A percentile compares a stretch with the other conserved stretches of the same genome.
Conservation (phyloP, 2,329 filamentous ascomycete species). For the Zarea fungicola region DNA sequence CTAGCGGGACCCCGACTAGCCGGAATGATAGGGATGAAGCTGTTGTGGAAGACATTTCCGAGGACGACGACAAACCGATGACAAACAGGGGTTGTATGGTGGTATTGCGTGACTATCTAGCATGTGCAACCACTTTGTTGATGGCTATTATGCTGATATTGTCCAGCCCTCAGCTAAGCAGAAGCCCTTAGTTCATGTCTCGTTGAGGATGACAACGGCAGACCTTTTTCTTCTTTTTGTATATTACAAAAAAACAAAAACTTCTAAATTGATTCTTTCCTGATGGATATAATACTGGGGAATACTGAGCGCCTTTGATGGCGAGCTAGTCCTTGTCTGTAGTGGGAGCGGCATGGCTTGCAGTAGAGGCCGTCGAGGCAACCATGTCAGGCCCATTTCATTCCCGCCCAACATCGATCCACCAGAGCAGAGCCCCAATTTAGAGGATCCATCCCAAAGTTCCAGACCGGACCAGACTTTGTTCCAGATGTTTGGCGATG, state of each 20-base stretch:
- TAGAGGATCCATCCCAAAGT: constrained; percentile 5
- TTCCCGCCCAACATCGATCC: constrained; percentile 16
- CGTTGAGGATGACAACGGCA: too few relatives aligned
- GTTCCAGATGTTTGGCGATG: constrained; percentile 15
- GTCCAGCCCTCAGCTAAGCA: too few relatives aligned
- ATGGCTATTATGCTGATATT: too few relatives aligned
- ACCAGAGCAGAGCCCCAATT: constrained; percentile 12
- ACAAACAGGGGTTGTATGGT: too few relatives aligned
- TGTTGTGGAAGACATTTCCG: background rate
- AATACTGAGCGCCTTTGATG: constrained; percentile 7
- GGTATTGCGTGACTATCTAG: too few relatives aligned
- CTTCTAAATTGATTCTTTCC: too few relatives aligned
- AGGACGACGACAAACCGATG: too few relatives aligned
- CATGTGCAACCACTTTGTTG: too few relatives aligned
- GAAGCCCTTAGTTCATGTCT: too few relatives aligned
- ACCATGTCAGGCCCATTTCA: background rate
- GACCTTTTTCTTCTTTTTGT: too few relatives aligned
- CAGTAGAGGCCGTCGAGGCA: background rate
- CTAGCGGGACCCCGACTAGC: constrained; percentile 7
- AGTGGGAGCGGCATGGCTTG: constrained; percentile 8
- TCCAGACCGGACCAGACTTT: constrained; percentile 19
- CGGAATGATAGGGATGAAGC: background rate
- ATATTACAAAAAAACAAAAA: too few relatives aligned
- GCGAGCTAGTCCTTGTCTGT: constrained; percentile 3
- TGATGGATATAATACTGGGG: background rate